Percentiles rank a stretch among this genome's conserved stretches.
Evolutionary conservation across 371 early-diverging fungal species (phyloP).

Genomic region (Apophysomyces ossiformis): DNA sequence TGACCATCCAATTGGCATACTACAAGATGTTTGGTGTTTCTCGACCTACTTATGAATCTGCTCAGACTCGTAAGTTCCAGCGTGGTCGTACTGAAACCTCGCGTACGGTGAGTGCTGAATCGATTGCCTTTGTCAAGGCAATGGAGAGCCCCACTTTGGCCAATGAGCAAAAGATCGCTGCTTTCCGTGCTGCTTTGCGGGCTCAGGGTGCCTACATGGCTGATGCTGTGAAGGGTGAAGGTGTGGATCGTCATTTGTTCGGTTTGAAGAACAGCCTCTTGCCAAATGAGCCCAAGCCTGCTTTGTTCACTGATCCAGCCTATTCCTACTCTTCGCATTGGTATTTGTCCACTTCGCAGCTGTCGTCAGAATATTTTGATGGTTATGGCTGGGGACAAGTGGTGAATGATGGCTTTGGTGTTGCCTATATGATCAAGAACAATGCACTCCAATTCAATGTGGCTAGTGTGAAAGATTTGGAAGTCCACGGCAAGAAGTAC

Average conservation of each 20-base stretch:
- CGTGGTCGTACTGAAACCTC: conserved; percentile 97
- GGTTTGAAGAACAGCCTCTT: conserved; percentile 64
- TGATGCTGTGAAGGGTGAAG: conserved; percentile 79
- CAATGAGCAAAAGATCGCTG: conserved; percentile 61
- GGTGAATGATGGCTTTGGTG: conserved; percentile 93
- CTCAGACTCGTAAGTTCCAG: conserved; percentile 88
- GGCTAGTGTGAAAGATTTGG: conserved; percentile 63
- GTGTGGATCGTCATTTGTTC: conserved; percentile 93
- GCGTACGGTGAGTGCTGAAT: conserved; percentile 81
- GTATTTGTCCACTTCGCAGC: conserved; percentile 93
- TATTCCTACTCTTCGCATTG: conserved; percentile 87
- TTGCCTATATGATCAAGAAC: conserved; percentile 94
- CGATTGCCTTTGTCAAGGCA: conserved; percentile 82
- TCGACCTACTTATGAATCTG: conserved; percentile 92
- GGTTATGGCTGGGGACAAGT: conserved; percentile 98
- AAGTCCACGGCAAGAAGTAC: conserved; percentile 48
- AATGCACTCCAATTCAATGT: conserved; percentile 87
- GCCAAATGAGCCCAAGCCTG: conserved; percentile 77
- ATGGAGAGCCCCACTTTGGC: conserved; percentile 77
- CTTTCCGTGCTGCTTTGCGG: conserved; percentile 75
- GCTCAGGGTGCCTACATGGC: conserved; percentile 85
- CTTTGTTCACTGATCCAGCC: conserved; percentile 83
- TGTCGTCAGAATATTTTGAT: conserved; percentile 88
- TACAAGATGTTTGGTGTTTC: conserved; percentile 83
- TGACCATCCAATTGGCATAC: conserved; percentile 96